Percentiles rank a stretch among this genome's conserved stretches.
phyloP scores from a whole-genome alignment of 1,284 basidiomycete genomes.

The Macrocystidia cucumis region DNA sequence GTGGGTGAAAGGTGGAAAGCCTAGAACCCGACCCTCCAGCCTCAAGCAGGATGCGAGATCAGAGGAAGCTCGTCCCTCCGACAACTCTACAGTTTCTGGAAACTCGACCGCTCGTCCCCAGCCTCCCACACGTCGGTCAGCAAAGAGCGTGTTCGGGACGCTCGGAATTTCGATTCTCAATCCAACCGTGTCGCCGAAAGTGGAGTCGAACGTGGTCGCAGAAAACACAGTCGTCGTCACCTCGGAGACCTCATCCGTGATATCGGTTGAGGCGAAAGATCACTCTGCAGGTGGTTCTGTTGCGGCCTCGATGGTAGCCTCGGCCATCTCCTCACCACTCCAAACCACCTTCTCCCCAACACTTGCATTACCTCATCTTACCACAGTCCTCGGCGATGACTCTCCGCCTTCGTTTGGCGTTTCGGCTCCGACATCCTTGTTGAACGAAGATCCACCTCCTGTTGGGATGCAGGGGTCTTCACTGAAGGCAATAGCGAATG shows the following conservation, averaged over 20 bases:
- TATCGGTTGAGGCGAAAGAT: too few species aligned
- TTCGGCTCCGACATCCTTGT: constrained; percentile 14
- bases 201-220: constrained; percentile 3
- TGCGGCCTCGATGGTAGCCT: constrained; percentile 18
- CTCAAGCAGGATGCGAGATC: constrained; percentile 7
- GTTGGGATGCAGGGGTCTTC: constrained; percentile 47
- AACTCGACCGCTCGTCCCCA: constrained; percentile 14
- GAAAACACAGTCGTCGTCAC: constrained; percentile 4
- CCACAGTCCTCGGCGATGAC: constrained; percentile 26
- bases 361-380: constrained; percentile 36
- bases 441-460: constrained; percentile 20
- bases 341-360: constrained; percentile 27
- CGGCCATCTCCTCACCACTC: constrained; percentile 33
- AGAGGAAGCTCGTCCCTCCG: constrained; percentile 10
- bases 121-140: constrained; percentile 30
- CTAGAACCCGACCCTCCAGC: constrained; percentile 15
- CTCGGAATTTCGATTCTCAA: constrained; percentile 62
- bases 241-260: constrained; percentile 2
- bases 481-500: constrained; percentile 72
- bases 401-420: constrained; percentile 11
- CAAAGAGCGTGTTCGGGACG: constrained; percentile 62
- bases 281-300: too few species aligned
- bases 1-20: constrained; percentile 36
- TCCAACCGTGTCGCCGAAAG: constrained; percentile 24
- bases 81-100: constrained; percentile 10